Evolutionary conservation across 805 yeast species (phyloP), one percentile per base, ranked within the genome.

Genomic region (Metschnikowia lochheadii): DNA sequence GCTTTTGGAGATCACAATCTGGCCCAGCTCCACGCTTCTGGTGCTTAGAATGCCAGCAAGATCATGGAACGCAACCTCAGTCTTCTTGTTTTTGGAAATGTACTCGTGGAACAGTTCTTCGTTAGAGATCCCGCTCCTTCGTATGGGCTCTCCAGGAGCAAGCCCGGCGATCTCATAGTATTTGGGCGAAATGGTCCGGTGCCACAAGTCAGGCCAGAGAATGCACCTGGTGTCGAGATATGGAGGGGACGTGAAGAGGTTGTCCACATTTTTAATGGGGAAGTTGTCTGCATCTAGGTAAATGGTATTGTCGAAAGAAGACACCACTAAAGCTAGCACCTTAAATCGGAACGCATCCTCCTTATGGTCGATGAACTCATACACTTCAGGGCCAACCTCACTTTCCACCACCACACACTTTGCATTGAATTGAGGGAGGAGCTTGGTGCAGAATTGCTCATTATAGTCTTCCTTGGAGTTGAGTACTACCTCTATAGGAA

Each of bases 401-500:
- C 66, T 65, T 14, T 71, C 67, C 51, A 77, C 62, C 14, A 83
- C 77, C 14, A 86, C 79, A 73, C 96, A 89, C 55, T 75, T 76
- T 3, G 85, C 92, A 52, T 82, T 78, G 50, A 84, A 66, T 18
- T 63, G 58, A 0, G 92, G 90, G 57, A 88, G 72, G 2, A 85
- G 72, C 7, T 69, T 68, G 20, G 79, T 81, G 67, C 96, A 89
- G 20, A 63, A 60, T 31, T 75, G 76, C 10, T 49, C 48, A 40
- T 69, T 67, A 54, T 74, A 76, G 38, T 76, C 79, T 0, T 58
- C 61, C 6, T 60, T 61, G 4, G 63, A 52, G 11, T 80, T 78
- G 13, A 78, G 59, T 53, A 77, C 64, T 17, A 78, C 53, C 56
- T 78, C 80, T 3, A 77, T 61, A 0, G 80, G 80, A 17, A 76